Evolutionary conservation across 2,329 filamentous ascomycete species (phyloP).

Genomic region (Pyricularia grisea): DNA sequence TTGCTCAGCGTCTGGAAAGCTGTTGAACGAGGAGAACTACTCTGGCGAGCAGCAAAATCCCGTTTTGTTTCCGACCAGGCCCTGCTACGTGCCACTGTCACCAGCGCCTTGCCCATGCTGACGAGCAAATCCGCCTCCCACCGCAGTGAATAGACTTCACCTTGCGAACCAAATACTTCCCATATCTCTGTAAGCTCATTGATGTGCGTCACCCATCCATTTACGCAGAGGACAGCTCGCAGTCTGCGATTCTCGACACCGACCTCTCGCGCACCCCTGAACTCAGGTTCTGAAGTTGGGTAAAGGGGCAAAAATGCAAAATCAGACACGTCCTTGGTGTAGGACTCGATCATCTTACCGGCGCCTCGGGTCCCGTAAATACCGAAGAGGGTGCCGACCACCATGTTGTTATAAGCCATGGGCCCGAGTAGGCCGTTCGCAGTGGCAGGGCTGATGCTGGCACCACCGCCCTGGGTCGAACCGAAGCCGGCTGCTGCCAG

Average conservation of each 20-base stretch:
- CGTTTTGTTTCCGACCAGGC: constrained; percentile 66
- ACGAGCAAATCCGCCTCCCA: constrained; percentile 74
- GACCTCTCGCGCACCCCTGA: constrained; percentile 39
- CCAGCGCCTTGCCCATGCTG: constrained; percentile 69
- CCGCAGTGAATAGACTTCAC: constrained; percentile 72
- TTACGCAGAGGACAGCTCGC: constrained; percentile 73
- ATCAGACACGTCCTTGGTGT: constrained; percentile 76
- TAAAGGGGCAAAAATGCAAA: constrained; percentile 76
- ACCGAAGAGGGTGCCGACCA: constrained; percentile 81
- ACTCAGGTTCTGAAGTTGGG: constrained; percentile 30
- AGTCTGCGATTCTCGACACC: constrained; percentile 55
- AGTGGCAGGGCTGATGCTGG: constrained; percentile 60
- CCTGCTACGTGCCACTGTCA: constrained; percentile 65
- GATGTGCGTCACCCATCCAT: constrained; percentile 68
- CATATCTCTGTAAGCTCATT: constrained; percentile 70
- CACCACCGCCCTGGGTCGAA: constrained; percentile 62
- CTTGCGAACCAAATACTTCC: constrained; percentile 61
- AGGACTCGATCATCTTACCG: constrained; percentile 79
- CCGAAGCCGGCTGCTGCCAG: constrained; percentile 73
- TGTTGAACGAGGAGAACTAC: constrained; percentile 24
- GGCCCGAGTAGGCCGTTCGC: constrained; percentile 72
- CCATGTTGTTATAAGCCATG: constrained; percentile 67
- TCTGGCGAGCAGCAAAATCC: constrained; percentile 34
- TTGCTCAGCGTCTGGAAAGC: constrained; percentile 10
- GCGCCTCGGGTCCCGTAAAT: constrained; percentile 83